A percentile compares a stretch with the other conserved stretches of the same genome.
phyloP scores from a whole-genome alignment of 352 stramenopile genomes.

The Globisporangium orthogonon region DNA sequence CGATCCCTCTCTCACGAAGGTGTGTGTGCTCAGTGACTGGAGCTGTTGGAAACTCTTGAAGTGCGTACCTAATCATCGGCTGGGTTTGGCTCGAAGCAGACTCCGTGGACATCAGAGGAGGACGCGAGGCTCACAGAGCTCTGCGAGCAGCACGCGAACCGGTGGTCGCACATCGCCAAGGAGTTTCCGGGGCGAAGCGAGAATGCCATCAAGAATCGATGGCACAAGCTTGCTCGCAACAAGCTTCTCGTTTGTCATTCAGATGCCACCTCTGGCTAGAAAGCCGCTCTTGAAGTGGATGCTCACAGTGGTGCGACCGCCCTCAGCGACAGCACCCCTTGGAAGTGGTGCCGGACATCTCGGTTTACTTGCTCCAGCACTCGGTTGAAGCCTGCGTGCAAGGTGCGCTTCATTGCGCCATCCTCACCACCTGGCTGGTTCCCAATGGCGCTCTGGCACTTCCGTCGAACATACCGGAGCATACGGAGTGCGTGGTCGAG shows the following conservation, averaged over 20 bases:
- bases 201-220: conserved; percentile 72
- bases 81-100: conserved; percentile 14
- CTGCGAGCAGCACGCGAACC: conserved; percentile 19
- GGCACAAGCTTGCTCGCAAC: conserved; percentile 24
- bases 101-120: conserved; percentile 41
- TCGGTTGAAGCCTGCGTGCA: conserved; percentile 42
- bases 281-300: neutral
- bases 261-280: neutral
- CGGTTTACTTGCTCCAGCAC: conserved; percentile 54
- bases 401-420: conserved; percentile 1
- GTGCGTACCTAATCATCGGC: too few species aligned
- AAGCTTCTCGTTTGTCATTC: conserved; percentile 9
- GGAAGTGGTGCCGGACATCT: conserved; percentile 45
- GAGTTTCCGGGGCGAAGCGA: conserved; percentile 40
- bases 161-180: conserved; percentile 44
- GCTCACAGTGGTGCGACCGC: conserved; percentile 38
- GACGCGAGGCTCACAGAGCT: conserved; percentile 24
- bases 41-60: too few species aligned
- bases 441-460: conserved; percentile 23
- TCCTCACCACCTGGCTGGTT: neutral
- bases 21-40: conserved; percentile 8
- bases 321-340: conserved; percentile 25
- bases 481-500: conserved; percentile 58
- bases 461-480: conserved; percentile 66
- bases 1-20: conserved; percentile 35